phyloP scores from a whole-genome alignment of 495 filamentous ascomycete genomes.

The Penicillium pancosmium region DNA sequence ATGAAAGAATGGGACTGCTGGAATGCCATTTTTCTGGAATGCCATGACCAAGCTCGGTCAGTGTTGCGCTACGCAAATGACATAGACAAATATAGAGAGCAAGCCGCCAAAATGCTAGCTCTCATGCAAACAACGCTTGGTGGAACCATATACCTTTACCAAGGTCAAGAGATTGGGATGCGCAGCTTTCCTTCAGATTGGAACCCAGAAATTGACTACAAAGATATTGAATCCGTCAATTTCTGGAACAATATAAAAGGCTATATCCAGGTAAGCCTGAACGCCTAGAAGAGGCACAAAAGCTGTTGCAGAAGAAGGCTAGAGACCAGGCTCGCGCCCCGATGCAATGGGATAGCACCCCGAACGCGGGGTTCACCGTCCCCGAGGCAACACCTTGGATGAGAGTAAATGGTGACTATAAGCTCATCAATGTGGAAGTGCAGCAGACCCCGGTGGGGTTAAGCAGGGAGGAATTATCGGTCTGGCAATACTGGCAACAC shows the following conservation, averaged over 20 bases:
- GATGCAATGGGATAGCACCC: slow-evolving; percentile 55
- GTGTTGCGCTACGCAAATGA: slow-evolving; percentile 1
- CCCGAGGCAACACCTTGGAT: slow-evolving; percentile 51
- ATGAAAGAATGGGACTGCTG: slow-evolving; percentile 43
- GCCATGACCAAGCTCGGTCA: slow-evolving; percentile 60
- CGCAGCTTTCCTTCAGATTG: neutral
- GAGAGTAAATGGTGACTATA: slow-evolving; percentile 53
- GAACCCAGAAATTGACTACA: neutral
- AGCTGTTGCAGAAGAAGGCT: slow-evolving; percentile 37
- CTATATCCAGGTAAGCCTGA: neutral
- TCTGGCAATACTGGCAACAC: neutral
- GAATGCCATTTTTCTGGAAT: slow-evolving; percentile 64
- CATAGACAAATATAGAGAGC: neutral
- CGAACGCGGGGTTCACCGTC: slow-evolving; percentile 54
- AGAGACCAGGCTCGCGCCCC: slow-evolving; percentile 61
- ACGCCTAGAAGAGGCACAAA: neutral
- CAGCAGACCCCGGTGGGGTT: neutral
- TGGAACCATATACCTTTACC: neutral
- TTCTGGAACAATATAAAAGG: neutral
- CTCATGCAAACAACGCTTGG: neutral
- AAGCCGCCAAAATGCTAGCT: neutral
- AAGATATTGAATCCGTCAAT: neutral
- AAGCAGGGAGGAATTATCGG: neutral
- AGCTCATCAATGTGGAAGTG: slow-evolving; percentile 41
- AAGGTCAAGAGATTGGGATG: neutral